phyloP scores from a whole-genome alignment of 163 green algal genomes.

The Scenedesmus sp. region DNA sequence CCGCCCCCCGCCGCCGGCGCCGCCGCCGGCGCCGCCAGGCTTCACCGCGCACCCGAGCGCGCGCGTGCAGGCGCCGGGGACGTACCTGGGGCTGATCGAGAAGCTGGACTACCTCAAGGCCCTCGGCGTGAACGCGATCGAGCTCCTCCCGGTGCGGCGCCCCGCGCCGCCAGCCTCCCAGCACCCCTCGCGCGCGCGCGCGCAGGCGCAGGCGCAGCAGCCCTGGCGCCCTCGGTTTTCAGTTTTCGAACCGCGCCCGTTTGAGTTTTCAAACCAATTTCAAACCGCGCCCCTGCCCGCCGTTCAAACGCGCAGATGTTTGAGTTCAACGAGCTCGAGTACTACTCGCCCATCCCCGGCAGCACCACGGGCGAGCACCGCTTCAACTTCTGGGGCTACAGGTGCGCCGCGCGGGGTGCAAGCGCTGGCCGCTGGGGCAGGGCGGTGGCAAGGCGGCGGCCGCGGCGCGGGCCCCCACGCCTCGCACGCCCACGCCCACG shows the following conservation, averaged over 20 bases:
- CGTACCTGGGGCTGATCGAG: conserved; percentile 88
- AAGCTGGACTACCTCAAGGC: conserved; percentile 90
- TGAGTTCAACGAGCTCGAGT: conserved; percentile 99
- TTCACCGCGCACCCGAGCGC: conserved; percentile 76
- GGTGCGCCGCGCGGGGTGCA: not conserved
- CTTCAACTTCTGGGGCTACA: conserved; percentile 98
- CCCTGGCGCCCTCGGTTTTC: no score
- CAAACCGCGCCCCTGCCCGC: no score
- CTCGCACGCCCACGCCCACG: no score
- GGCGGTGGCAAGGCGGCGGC: no score
- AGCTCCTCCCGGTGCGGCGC: conserved; percentile 89
- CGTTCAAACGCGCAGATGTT: conserved; percentile 48
- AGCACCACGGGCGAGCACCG: conserved; percentile 55
- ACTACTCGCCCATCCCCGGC: conserved; percentile 88
- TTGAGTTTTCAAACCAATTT: no score
- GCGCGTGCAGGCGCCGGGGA: conserved; percentile 70
- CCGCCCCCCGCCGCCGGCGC: not conserved
- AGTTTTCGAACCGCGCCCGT: no score
- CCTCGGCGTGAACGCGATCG: conserved; percentile 95
- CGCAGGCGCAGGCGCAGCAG: no score
- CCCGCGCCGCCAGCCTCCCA: not conserved
- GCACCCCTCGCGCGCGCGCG: no score
- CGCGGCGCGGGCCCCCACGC: no score
- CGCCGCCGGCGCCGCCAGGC: conserved; percentile 22
- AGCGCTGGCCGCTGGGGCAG: no score